Base-by-base conservation (phyloP, 768 basidiomycete genomes). In the Pluteus cervinus region DNA sequence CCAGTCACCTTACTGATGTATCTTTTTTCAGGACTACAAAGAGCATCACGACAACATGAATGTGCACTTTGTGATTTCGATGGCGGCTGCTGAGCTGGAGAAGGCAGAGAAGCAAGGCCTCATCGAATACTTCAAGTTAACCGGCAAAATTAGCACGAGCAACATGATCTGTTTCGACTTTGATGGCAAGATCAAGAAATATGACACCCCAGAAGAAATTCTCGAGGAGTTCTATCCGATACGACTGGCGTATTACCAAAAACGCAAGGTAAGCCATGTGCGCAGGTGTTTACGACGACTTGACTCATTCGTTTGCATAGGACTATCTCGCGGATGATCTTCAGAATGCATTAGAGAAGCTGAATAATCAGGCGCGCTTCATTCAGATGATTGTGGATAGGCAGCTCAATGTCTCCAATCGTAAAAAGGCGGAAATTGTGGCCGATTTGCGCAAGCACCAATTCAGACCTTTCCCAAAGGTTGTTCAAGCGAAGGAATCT, bases 151-250 rank as follows among this genome's bases (percentile, higher is more conserved):
- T 57, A 85, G 72, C 58, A 96, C 90, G 11, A 75, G 78, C 56
- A 99, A 99, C 65, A 98, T 99, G 96, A 96, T 98, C 12, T 92
- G 90, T 62, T 99, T 99, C 59, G 94, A 99, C 60, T 76, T 87
- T 43, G 86, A 93, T 12, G 84, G 89, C 49, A 96, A 94, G 68
- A 94, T 99, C 65, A 90, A 82, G 65, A 93, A 82, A 62, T 98
- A 97, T 58, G 66, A 75, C 12, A 75, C 81, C 1, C 79, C 96
- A 0, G 96, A 98, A 54, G 85, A 92, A 47, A 88, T 99, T 37
- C 59, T 98, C 30, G 81, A 88, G 45, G 93, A 96, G 25, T 99
- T 96, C 56, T 99, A 88, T 55, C 86, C 88, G 18, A 65, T 80
- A 39, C 79, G 96, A 11, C 63, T 99, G 45, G 80, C 86, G 18